Conservation (phyloP, 495 filamentous ascomycete genomes). For the Xylaria telfairii region DNA sequence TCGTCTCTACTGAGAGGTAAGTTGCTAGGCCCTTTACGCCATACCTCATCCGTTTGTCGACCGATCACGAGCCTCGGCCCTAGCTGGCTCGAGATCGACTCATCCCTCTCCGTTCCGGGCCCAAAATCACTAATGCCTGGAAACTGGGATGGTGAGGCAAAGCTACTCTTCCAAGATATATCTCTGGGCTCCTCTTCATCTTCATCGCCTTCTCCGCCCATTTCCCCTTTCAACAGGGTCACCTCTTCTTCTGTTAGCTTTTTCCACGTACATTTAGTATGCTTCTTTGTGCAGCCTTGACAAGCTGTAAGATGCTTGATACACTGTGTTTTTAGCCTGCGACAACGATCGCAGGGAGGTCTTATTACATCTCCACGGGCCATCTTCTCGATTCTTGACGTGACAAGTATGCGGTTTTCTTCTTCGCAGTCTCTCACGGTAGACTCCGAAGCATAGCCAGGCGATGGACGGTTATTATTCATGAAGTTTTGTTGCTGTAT, state of each 20-base stretch:
- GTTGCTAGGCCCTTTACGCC: conserved; percentile 37
- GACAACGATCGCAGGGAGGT: conserved; percentile 84
- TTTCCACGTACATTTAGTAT: conserved; percentile 84
- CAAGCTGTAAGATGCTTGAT: conserved; percentile 86
- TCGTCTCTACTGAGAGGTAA: conserved; percentile 30
- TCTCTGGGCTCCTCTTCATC: conserved; percentile 37
- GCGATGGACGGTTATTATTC: conserved; percentile 37
- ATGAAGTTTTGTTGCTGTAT: conserved; percentile 35
- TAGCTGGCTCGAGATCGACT: conserved; percentile 26
- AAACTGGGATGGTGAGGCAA: conserved; percentile 29
- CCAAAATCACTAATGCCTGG: conserved; percentile 31
- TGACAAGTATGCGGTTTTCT: conserved; percentile 66
- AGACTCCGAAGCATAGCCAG: conserved; percentile 34
- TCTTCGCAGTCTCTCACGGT: conserved; percentile 34
- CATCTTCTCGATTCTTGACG: conserved; percentile 76
- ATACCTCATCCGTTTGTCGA: conserved; percentile 36
- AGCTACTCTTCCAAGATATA: conserved; percentile 22
- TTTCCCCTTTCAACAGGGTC: conserved; percentile 38
- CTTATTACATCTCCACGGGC: conserved; percentile 71
- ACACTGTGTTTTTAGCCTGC: conserved; percentile 79
- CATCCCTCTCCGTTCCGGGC: conserved; percentile 32
- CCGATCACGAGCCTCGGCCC: conserved; percentile 37
- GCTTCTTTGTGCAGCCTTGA: conserved; percentile 85
- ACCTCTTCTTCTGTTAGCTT: conserved; percentile 76
- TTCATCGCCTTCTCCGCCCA: conserved; percentile 33